Evolutionary conservation across 495 filamentous ascomycete species (phyloP).

Genomic region (Venustampulla echinocandica): DNA sequence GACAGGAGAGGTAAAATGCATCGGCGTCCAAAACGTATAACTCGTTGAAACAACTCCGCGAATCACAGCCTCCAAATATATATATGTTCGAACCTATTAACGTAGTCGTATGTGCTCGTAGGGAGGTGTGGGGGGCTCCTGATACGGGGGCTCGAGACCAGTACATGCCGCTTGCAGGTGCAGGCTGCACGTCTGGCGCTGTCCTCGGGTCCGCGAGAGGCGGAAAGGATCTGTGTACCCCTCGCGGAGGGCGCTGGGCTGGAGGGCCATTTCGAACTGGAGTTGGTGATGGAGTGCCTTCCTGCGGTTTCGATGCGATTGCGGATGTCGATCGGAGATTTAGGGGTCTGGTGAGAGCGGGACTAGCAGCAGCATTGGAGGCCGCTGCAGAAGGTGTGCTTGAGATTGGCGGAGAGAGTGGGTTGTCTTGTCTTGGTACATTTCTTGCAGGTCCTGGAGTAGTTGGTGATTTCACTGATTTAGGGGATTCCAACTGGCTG

Average conservation of each 20-base stretch:
- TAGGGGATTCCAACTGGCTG: constrained; percentile 24
- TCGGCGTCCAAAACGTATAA: constrained; percentile 58
- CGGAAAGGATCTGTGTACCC: constrained; percentile 38
- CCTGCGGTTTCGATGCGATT: constrained; percentile 34
- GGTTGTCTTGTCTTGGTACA: constrained; percentile 10
- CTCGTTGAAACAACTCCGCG: constrained; percentile 54
- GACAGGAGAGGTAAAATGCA: constrained; percentile 53
- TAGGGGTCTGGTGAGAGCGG: constrained; percentile 10
- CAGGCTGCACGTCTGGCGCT: constrained; percentile 47
- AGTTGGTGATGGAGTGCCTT: constrained; percentile 11
- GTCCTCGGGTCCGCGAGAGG: constrained; percentile 47
- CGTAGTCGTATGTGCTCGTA: constrained; percentile 56
- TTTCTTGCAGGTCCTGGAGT: constrained; percentile 8
- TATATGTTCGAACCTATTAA: constrained; percentile 53
- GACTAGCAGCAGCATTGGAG: not conserved
- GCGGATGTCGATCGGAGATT: constrained; percentile 43
- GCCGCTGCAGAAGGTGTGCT: constrained; percentile 5
- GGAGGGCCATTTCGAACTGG: constrained; percentile 12
- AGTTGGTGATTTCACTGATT: constrained; percentile 21
- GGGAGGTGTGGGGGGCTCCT: constrained; percentile 44
- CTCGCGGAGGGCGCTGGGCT: constrained; percentile 20
- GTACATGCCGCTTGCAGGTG: constrained; percentile 62
- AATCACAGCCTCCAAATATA: constrained; percentile 59
- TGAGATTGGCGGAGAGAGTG: constrained; percentile 11
- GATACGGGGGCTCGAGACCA: constrained; percentile 53